phyloP scores from a whole-genome alignment of 306 rosid genomes.

The Prosopis cineraria region DNA sequence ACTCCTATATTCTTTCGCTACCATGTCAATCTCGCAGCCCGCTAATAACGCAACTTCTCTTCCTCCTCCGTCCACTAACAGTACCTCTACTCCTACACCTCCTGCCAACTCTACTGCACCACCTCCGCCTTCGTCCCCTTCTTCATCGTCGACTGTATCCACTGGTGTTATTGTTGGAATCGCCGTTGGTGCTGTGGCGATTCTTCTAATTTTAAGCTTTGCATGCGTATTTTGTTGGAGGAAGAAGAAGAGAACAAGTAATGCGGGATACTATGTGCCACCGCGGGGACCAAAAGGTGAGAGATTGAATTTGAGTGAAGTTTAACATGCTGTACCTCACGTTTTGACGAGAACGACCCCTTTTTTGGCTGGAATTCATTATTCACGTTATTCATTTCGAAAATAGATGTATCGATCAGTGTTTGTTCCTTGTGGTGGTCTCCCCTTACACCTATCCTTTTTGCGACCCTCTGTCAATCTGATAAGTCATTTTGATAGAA shows the following conservation, averaged over 20 bases:
- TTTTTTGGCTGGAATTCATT: background rate
- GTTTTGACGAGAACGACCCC: too few relatives aligned
- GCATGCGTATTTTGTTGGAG: slow-evolving; percentile 62
- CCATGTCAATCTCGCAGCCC: slow-evolving; percentile 31
- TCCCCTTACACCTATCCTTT: background rate
- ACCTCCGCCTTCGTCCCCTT: slow-evolving; percentile 41
- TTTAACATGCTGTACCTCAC: background rate
- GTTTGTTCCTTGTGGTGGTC: background rate
- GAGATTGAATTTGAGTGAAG: background rate
- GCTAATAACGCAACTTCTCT: slow-evolving; percentile 38
- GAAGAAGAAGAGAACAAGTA: slow-evolving; percentile 69
- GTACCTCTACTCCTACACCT: slow-evolving; percentile 40
- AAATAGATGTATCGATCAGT: background rate
- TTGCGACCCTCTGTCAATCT: slow-evolving; percentile 31
- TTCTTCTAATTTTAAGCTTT: slow-evolving; percentile 59
- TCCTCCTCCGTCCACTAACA: background rate
- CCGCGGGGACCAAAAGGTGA: slow-evolving; percentile 66
- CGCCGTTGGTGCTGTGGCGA: slow-evolving; percentile 68
- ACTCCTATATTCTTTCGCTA: background rate
- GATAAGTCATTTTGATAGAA: background rate
- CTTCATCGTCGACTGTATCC: slow-evolving; percentile 46
- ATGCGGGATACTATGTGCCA: slow-evolving; percentile 57
- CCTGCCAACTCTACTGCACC: slow-evolving; percentile 36
- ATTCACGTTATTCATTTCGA: background rate
- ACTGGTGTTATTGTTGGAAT: slow-evolving; percentile 69